Percentiles rank a stretch among this genome's conserved stretches.
Conservation (phyloP, 192 early-diverging fungal genomes). For the Backusella psychrophila region DNA sequence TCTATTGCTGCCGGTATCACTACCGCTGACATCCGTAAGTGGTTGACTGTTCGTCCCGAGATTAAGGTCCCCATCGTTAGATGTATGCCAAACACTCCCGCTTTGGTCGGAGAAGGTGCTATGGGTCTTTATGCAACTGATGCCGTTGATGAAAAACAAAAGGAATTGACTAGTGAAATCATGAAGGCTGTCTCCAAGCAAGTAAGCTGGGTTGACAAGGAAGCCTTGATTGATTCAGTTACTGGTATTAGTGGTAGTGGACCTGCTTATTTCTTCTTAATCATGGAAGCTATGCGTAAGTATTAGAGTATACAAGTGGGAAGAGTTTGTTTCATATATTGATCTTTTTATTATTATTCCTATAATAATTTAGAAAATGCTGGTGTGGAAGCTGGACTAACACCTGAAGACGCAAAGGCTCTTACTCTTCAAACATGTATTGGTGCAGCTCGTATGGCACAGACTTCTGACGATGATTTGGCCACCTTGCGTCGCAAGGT, state of each 20-base stretch:
- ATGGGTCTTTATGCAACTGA: constrained; percentile 76
- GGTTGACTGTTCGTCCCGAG: constrained; percentile 50
- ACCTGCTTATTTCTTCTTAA: constrained; percentile 94
- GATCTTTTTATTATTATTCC: constrained; percentile 66
- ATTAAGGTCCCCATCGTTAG: constrained; percentile 54
- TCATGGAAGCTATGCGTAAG: constrained; percentile 81
- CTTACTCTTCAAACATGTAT: constrained; percentile 91
- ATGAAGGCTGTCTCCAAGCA: constrained; percentile 74
- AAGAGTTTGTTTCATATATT: constrained; percentile 37
- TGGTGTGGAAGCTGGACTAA: constrained; percentile 72
- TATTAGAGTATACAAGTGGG: background rate
- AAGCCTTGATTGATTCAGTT: constrained; percentile 80
- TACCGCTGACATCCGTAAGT: constrained; percentile 68
- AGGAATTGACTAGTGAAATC: constrained; percentile 64
- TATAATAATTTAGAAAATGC: constrained; percentile 69
- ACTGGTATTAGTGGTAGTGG: constrained; percentile 90
- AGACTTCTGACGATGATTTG: constrained; percentile 62
- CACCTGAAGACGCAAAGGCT: constrained; percentile 65
- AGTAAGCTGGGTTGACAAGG: constrained; percentile 80
- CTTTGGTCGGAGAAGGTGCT: constrained; percentile 84
- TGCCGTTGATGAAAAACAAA: constrained; percentile 59
- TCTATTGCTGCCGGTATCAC: constrained; percentile 91
- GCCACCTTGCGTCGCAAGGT: constrained; percentile 84
- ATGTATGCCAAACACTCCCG: constrained; percentile 97
- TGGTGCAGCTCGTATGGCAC: constrained; percentile 86